Conservation (phyloP, 1,284 basidiomycete genomes). For the Sporisorium iseilematis-ciliati region DNA sequence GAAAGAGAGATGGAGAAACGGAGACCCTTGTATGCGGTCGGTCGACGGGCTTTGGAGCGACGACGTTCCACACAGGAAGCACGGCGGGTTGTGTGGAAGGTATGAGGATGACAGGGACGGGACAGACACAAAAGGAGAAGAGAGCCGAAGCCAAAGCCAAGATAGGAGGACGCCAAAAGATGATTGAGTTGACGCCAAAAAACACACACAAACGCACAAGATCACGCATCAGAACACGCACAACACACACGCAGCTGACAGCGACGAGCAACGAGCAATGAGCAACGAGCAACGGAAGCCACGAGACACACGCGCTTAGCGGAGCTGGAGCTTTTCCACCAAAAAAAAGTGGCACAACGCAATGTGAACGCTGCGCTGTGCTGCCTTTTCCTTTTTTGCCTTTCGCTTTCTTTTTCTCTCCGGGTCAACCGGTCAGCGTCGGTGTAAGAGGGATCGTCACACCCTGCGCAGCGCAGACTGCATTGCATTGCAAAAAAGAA, state of each 20-base stretch:
- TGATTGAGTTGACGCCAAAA: background rate
- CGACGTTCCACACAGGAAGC: background rate
- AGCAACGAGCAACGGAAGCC: too few relatives aligned
- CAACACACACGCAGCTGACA: too few relatives aligned
- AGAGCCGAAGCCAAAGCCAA: background rate
- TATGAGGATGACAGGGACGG: background rate
- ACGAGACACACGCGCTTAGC: too few relatives aligned
- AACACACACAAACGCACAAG: too few relatives aligned
- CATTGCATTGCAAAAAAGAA: background rate
- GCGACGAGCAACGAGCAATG: too few relatives aligned
- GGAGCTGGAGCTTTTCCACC: too few relatives aligned
- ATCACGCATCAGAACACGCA: too few relatives aligned
- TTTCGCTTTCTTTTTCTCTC: too few relatives aligned
- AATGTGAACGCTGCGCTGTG: background rate
- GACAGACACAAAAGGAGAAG: background rate
- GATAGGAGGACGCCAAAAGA: too few relatives aligned
- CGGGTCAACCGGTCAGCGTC: too few relatives aligned
- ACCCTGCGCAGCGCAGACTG: background rate
- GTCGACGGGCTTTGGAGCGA: background rate
- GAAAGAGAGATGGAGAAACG: background rate
- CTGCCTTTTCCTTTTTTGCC: background rate
- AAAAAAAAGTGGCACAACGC: too few relatives aligned
- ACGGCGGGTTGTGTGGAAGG: background rate
- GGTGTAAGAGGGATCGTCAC: background rate
- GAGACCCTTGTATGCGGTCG: constrained; percentile 13